Evolutionary conservation across 768 basidiomycete genomes (phyloP), one percentile per base, ranked within the genome.

Genomic region (Lactarius trivialis): DNA sequence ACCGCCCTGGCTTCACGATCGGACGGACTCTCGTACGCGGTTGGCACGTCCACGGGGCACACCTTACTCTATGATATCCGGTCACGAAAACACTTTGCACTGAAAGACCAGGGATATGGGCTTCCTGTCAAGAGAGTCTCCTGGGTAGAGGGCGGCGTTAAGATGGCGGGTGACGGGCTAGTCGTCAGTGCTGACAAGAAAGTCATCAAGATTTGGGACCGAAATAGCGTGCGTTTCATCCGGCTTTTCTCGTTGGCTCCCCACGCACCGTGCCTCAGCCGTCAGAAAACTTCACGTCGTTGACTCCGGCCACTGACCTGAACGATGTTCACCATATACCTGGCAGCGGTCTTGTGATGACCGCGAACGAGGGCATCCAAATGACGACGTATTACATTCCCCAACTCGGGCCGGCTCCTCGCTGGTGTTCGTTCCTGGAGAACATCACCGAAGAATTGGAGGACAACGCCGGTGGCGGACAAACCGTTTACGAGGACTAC

Each of bases 381-480:
- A 91, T 98, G 88, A 89, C 85, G 30, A 86, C 89, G 5, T 98
- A 91, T 74, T 98, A 93, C 72, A 86, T 98, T 52, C 97, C 97
- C 12, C 92, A 96, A 69, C 84, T 99, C 14, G 97, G 97, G 0
- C 94, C 95, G 3, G 97, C 97, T 11, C 96, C 97, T 5, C 84
- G 85, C 67, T 99, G 97, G 97, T 93, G 92, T 37, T 88, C 88
- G 70, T 99, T 99, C 85, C 84, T 99, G 61, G 97, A 99, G 76
- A 93, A 93, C 69, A 90, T 99, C 71, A 98, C 97, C 0, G 97
- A 99, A 73, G 97, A 99, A 71, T 88, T 98, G 87, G 96, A 98
- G 70, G 93, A 93, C 71, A 87, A 89, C 70, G 85, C 82, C 9
- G 81, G 79, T 37, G 86, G 84, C 59, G 86, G 82, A 30, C 60